These are phyloP conservation scores for Spizellomyces punctatus DNA, from an alignment of 192 early-diverging fungal species.

Conservation along the genomic window DNA sequence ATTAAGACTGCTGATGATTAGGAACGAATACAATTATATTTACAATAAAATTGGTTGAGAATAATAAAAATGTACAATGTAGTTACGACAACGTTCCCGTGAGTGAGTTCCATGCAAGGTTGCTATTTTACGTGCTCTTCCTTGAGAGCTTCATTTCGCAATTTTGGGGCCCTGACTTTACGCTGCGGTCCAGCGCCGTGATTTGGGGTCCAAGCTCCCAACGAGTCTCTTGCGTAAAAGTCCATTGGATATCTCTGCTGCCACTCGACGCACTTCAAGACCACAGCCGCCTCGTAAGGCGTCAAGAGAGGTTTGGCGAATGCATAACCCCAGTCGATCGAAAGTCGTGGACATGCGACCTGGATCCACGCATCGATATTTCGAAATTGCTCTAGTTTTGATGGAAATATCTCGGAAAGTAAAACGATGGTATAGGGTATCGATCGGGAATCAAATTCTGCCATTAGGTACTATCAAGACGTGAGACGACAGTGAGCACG, in stretches of 20 bases:
- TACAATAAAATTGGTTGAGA: no score
- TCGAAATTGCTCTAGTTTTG: slow-evolving; percentile 85
- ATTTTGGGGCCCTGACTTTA: no score
- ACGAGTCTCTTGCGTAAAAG: slow-evolving; percentile 88
- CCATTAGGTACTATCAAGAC: slow-evolving; percentile 63
- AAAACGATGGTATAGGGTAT: slow-evolving; percentile 75
- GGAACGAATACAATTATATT: no score
- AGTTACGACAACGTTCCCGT: no score
- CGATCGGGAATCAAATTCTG: slow-evolving; percentile 60
- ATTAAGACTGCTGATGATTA: no score
- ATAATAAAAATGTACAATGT: no score
- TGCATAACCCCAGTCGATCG: slow-evolving; percentile 99
- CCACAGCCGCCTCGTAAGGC: slow-evolving; percentile 94
- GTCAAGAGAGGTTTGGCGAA: slow-evolving; percentile 89
- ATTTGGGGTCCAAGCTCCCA: slow-evolving; percentile 94
- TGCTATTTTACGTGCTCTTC: no score
- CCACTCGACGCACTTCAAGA: slow-evolving; percentile 76
- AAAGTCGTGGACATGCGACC: slow-evolving; percentile 92
- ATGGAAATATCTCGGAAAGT: slow-evolving; percentile 93
- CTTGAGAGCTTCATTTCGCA: no score
- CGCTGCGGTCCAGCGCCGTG: slow-evolving; percentile 44
- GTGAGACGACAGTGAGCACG: background rate
- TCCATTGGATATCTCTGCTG: slow-evolving; percentile 96
- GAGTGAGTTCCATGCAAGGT: no score
- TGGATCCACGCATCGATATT: slow-evolving; percentile 87